A percentile compares a stretch with the other conserved stretches of the same genome.
Conservation (phyloP, 2,329 filamentous ascomycete genomes). For the Stagonosporopsis tanaceti region DNA sequence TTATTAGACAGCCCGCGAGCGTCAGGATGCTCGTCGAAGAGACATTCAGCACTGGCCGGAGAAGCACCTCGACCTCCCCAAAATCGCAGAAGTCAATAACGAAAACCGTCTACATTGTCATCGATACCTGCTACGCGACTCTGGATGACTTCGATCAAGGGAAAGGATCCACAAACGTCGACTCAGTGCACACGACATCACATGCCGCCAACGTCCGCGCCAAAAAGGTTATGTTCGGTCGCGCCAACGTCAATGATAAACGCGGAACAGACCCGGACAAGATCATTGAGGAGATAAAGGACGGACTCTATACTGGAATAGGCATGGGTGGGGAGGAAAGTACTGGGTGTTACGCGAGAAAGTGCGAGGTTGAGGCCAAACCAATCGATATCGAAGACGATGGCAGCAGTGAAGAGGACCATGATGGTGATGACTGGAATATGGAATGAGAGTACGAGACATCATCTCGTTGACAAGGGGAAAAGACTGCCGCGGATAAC, state of each 20-base stretch:
- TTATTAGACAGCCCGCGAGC: background rate
- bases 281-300: slow-evolving; percentile 33
- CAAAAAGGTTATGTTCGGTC: slow-evolving; percentile 35
- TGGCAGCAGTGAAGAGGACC: slow-evolving; percentile 25
- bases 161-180: slow-evolving; percentile 28
- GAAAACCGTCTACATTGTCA: slow-evolving; percentile 31
- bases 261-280: slow-evolving; percentile 34
- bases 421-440: slow-evolving; percentile 20
- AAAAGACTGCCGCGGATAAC: background rate
- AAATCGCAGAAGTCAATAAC: slow-evolving; percentile 5
- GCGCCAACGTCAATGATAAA: slow-evolving; percentile 12
- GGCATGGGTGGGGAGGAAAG: slow-evolving; percentile 28
- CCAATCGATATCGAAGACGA: slow-evolving; percentile 36
- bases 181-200: slow-evolving; percentile 31
- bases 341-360: slow-evolving; percentile 30
- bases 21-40: slow-evolving; percentile 2
- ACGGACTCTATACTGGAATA: slow-evolving; percentile 34
- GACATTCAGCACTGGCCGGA: background rate
- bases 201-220: slow-evolving; percentile 30
- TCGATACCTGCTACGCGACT: slow-evolving; percentile 31
- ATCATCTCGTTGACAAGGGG: background rate
- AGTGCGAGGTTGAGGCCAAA: slow-evolving; percentile 35
- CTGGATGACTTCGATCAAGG: slow-evolving; percentile 25
- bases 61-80: background rate
- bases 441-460: slow-evolving; percentile 4